A percentile compares a stretch with the other conserved stretches of the same genome.
Evolutionary conservation across 2,329 filamentous ascomycete genomes (phyloP).

Genomic region (Plenodomus tracheiphilus): DNA sequence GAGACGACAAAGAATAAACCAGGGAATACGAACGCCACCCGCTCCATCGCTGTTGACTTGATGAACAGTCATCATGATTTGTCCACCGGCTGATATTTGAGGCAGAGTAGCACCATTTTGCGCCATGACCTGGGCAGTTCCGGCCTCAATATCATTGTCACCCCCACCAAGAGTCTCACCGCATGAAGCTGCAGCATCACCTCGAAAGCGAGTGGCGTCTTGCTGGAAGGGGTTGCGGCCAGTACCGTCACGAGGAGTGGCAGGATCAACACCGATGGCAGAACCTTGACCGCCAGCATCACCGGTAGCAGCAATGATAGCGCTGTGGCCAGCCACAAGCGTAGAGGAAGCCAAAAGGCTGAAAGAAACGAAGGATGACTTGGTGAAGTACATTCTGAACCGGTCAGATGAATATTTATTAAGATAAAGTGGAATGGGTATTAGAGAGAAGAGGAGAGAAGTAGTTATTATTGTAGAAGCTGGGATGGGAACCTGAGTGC

Average conservation of each 20-base stretch:
- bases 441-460: constrained; percentile 32
- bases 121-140: constrained; percentile 61
- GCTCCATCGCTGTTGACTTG: constrained; percentile 70
- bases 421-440: constrained; percentile 23
- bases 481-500: constrained; percentile 41
- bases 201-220: constrained; percentile 65
- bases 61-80: constrained; percentile 65
- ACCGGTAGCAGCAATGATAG: constrained; percentile 62
- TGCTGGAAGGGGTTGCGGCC: constrained; percentile 64
- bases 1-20: no score
- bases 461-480: constrained; percentile 41
- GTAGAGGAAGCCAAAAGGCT: constrained; percentile 58
- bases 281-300: constrained; percentile 58
- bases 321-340: constrained; percentile 64
- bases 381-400: constrained; percentile 51
- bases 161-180: constrained; percentile 63
- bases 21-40: constrained; percentile 45
- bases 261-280: constrained; percentile 57
- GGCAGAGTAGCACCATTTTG: constrained; percentile 61
- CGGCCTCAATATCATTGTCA: constrained; percentile 60
- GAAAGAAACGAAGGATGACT: constrained; percentile 46
- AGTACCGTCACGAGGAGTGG: constrained; percentile 65
- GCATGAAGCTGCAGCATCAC: constrained; percentile 55
- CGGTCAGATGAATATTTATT: constrained; percentile 38
- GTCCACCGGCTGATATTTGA: constrained; percentile 61